Conservation (phyloP, 352 stramenopile genomes). For the Albugo candida region DNA sequence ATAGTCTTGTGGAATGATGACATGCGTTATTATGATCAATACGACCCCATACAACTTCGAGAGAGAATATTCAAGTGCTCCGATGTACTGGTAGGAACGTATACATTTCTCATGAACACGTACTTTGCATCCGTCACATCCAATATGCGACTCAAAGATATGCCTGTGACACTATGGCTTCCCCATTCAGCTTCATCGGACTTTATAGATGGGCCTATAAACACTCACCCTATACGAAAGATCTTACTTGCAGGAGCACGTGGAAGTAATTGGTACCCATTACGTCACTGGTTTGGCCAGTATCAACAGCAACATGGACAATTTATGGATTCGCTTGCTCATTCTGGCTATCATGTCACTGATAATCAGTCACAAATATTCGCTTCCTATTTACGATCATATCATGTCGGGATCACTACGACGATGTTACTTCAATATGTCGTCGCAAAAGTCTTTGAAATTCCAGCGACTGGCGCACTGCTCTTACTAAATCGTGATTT, state of each 20-base stretch:
- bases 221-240: constrained; percentile 54
- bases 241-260: constrained; percentile 39
- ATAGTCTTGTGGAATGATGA: constrained; percentile 65
- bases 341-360: constrained; percentile 29
- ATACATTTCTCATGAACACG: constrained; percentile 60
- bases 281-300: constrained; percentile 41
- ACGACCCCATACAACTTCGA: constrained; percentile 29
- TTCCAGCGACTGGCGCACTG: constrained; percentile 42
- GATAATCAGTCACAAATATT: constrained; percentile 46
- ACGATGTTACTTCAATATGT: constrained; percentile 61
- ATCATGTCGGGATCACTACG: constrained; percentile 49
- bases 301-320: constrained; percentile 23
- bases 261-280: constrained; percentile 31
- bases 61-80: constrained; percentile 40
- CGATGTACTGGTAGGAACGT: constrained; percentile 49
- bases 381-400: constrained; percentile 45
- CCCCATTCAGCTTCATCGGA: constrained; percentile 40
- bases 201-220: constrained; percentile 38
- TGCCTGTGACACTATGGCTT: constrained; percentile 44
- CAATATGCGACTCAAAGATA: constrained; percentile 25
- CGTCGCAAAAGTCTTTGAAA: constrained; percentile 66
- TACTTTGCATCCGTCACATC: constrained; percentile 42
- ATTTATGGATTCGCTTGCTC: constrained; percentile 44
- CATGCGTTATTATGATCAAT: constrained; percentile 64
- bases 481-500: constrained; percentile 47